Percentiles rank a stretch among this genome's conserved stretches.
These are phyloP conservation scores for Diaporthe sp. DNA, from an alignment of 2,329 filamentous ascomycete genomes.

Conservation along the genomic window DNA sequence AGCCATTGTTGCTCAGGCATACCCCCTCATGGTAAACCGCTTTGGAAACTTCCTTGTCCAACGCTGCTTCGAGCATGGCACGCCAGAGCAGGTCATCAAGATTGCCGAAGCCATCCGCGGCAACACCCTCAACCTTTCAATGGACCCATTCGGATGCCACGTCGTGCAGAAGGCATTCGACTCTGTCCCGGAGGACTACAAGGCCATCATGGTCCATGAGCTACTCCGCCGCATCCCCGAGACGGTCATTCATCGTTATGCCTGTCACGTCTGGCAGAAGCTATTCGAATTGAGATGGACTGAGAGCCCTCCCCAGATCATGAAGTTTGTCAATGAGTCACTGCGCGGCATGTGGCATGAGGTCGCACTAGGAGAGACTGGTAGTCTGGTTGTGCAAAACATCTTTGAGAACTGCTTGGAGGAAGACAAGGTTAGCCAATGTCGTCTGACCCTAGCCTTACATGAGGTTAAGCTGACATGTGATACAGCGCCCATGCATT, in stretches of 20 bases:
- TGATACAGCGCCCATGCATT: constrained; percentile 88
- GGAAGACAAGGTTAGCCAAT: constrained; percentile 86
- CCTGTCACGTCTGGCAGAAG: constrained; percentile 99
- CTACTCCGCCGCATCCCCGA: constrained; percentile 94
- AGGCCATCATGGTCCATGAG: constrained; percentile 99
- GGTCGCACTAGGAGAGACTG: constrained; percentile 95
- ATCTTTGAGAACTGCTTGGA: constrained; percentile 99
- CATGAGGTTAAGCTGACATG: constrained; percentile 4
- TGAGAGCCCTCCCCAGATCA: constrained; percentile 94
- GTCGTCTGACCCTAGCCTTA: not conserved
- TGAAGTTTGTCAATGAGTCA: constrained; percentile 97
- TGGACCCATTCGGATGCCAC: constrained; percentile 99
- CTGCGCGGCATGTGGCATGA: constrained; percentile 98
- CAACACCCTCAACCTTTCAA: constrained; percentile 93
- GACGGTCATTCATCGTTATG: constrained; percentile 98
- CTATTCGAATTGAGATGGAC: constrained; percentile 98
- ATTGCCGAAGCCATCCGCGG: constrained; percentile 96
- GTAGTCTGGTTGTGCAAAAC: constrained; percentile 97
- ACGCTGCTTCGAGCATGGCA: constrained; percentile 98
- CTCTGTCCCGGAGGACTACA: constrained; percentile 96
- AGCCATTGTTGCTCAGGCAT: constrained; percentile 94
- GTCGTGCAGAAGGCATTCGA: constrained; percentile 99
- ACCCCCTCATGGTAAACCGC: constrained; percentile 96
- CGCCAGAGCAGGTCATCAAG: constrained; percentile 91
- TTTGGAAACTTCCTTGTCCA: constrained; percentile 99